phyloP scores from a whole-genome alignment of 2,329 filamentous ascomycete species.

The Camptophora hylomeconis region DNA sequence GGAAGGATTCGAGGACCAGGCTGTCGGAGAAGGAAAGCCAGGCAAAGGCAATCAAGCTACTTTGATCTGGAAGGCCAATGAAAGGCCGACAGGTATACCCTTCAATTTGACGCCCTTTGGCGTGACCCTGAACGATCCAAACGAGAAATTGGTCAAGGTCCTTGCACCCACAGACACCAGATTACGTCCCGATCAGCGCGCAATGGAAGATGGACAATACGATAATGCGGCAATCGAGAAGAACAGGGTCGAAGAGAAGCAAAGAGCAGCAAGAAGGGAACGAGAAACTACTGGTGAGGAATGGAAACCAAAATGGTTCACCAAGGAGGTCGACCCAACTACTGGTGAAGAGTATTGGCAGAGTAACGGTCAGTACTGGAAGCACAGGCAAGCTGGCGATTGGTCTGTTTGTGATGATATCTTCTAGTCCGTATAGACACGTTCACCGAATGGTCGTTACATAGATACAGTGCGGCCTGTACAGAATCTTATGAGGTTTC shows the following conservation, averaged over 20 bases:
- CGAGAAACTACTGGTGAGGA: constrained; percentile 69
- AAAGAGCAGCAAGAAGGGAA: constrained; percentile 59
- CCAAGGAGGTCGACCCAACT: constrained; percentile 54
- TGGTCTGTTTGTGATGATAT: constrained; percentile 67
- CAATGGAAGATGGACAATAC: constrained; percentile 98
- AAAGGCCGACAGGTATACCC: constrained; percentile 68
- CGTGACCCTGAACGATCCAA: constrained; percentile 81
- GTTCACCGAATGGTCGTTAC: no score
- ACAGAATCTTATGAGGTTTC: no score
- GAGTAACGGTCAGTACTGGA: constrained; percentile 84
- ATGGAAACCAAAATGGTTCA: constrained; percentile 78
- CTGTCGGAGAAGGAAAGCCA: constrained; percentile 31
- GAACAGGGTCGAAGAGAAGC: constrained; percentile 83
- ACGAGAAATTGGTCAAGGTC: constrained; percentile 63
- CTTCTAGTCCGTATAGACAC: no score
- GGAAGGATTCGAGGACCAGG: constrained; percentile 69
- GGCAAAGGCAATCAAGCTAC: constrained; percentile 58
- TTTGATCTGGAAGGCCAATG: constrained; percentile 83
- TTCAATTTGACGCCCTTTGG: constrained; percentile 98
- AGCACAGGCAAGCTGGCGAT: constrained; percentile 45
- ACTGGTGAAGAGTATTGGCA: constrained; percentile 87
- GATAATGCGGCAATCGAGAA: constrained; percentile 89
- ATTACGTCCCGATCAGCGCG: constrained; percentile 84
- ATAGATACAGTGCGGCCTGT: no score
- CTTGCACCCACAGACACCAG: constrained; percentile 87